Base-by-base conservation (phyloP, 202 grass and related monocot species). In the Sporobolus alterniflorus region DNA sequence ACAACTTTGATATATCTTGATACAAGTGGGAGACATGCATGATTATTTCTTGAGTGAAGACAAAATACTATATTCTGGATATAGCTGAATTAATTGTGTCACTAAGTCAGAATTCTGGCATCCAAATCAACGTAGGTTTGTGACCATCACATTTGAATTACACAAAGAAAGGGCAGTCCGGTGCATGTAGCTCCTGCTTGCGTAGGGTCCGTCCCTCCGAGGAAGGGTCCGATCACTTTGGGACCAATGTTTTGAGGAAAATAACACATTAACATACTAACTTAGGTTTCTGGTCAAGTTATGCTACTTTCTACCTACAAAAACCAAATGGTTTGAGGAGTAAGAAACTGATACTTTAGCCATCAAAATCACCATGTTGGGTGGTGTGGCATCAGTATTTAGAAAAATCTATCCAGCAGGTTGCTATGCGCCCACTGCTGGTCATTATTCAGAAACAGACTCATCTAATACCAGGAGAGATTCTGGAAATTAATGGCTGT, bases 231-330 rank as follows among this genome's bases (percentile, higher is more conserved):
- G n/a, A n/a, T n/a, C n/a, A n/a, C n/a, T n/a, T n/a, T n/a, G n/a
- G n/a, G n/a, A 63, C 22, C 44, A 39, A 51, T 39, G 14, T 41
- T 64, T 64, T 1, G 0, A 36, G 24, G 31, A 65, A 24, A 56
- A 25, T 25, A 42, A 30, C n/a, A 1, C n/a, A n/a, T n/a, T n/a
- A n/a, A n/a, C n/a, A n/a, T 65, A 57, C 64, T 64, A 83, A 60
- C 40, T 77, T 48, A 76, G 31, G 39, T 28, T 36, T 25, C 20
- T 21, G 13, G 44, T 50, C 15, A 71, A 15, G 28, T 34, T 48
- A 82, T 18, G 52, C 21, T 62, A 72, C 20, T n/a, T n/a, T n/a
- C n/a, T n/a, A n/a, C n/a, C 21, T 60, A 81, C 30, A 26, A 65
- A 67, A 14, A 59, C n/a, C n/a, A 15, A 67, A 74, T 60, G 61